Base-by-base conservation (phyloP, 1,284 basidiomycete species). In the Austropuccinia psidii region DNA sequence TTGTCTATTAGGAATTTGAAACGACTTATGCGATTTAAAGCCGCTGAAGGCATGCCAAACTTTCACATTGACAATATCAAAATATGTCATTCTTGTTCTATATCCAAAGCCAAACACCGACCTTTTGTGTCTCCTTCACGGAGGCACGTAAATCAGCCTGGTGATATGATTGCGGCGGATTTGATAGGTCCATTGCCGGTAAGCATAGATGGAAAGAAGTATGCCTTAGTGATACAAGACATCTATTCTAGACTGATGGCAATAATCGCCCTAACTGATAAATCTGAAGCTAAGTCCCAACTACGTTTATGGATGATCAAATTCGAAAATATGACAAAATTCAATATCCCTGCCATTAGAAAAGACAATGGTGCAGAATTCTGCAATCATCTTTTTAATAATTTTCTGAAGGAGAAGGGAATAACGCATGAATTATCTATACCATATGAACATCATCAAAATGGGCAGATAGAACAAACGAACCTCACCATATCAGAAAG, bases 361-460 rank as follows among this genome's bases (percentile, higher is more conserved):
- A 29, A 19, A 11, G 27, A 65, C 31, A 49, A 50, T n/a, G 43
- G 19, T 41, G 61, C 41, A 0, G 61, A 65, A 50, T 47, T 65
- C 3, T 17, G 21, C 9, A 43, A 17, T 3, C 45, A 65, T 1
- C 2, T 6, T 0, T 50, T 65, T 15, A 17, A 45, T 0, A 17
- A 13, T 21, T 65, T 65, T 17, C 33, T 65, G 5, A 24, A 37
- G 7, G 13, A 50, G n/a, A 52, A 66, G 9, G 13, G 35, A 4
- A 66, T 66, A 8, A 27, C 9, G 1, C 47, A 50, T 31, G 27
- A 66, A 52, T 19, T 66, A 31, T 33, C 45, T 21, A 21, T 66
- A 19, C 45, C 29, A 2, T 66, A 66, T 29, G 24, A 66, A 24
- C 47, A 66, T 15, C 45, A 66, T 27, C 64, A 66, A 41, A 66